A percentile compares a stretch with the other conserved stretches of the same genome.
Evolutionary conservation across 768 basidiomycete species (phyloP).

Genomic region (Tulasnella sp.): DNA sequence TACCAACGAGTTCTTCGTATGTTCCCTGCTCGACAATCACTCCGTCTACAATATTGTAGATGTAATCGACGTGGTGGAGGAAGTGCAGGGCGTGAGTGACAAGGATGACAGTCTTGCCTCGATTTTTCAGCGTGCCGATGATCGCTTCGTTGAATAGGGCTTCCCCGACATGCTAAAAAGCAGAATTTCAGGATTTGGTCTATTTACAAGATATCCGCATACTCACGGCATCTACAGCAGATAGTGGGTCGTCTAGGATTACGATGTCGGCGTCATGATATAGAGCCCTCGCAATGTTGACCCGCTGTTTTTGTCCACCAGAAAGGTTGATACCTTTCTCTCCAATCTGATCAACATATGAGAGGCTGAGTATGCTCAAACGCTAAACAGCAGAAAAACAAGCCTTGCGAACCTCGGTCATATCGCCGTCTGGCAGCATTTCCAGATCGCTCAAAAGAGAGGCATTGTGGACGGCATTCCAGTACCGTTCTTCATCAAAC

Average conservation of each 20-base stretch:
- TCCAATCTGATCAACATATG: neutral
- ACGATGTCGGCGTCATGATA: constrained; percentile 62
- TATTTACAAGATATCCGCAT: constrained; percentile 31
- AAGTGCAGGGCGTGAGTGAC: constrained; percentile 59
- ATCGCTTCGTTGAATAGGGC: constrained; percentile 67
- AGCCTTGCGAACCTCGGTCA: constrained; percentile 66
- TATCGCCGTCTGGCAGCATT: constrained; percentile 63
- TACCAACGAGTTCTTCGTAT: constrained; percentile 50
- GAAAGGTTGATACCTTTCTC: constrained; percentile 37
- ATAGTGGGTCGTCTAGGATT: constrained; percentile 62
- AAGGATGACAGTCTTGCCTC: constrained; percentile 52
- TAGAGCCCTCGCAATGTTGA: constrained; percentile 67
- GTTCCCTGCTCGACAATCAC: constrained; percentile 51
- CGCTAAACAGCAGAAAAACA: neutral
- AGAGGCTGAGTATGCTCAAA: neutral
- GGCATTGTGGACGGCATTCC: constrained; percentile 56
- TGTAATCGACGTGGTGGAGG: constrained; percentile 50
- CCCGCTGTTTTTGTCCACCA: constrained; percentile 60
- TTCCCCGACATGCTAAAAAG: constrained; percentile 58
- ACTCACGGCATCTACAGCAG: constrained; percentile 43
- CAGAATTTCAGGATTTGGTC: constrained; percentile 22
- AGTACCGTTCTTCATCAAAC: constrained; percentile 63
- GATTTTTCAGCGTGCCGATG: constrained; percentile 44
- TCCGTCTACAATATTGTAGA: constrained; percentile 49
- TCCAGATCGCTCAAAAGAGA: constrained; percentile 62